phyloP scores from a whole-genome alignment of 306 rosid species.

The Quercus engelmannii region DNA sequence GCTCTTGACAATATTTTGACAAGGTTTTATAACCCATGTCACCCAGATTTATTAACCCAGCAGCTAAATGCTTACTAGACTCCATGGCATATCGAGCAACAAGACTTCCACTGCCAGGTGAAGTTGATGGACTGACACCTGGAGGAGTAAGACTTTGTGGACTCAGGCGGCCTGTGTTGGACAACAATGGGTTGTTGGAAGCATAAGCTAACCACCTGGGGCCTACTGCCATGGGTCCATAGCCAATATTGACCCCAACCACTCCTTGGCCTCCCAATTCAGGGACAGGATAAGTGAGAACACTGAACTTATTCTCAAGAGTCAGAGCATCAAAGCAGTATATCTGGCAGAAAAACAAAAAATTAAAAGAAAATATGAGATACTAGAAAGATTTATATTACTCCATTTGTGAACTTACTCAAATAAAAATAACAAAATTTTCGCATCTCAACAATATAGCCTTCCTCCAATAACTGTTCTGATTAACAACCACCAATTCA shows the following conservation, averaged over 20 bases:
- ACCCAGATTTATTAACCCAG: conserved; percentile 77
- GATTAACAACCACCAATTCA: conserved; percentile 7
- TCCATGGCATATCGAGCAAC: conserved; percentile 98
- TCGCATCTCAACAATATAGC: conserved; percentile 10
- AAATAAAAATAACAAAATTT: background rate
- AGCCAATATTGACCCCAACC: conserved; percentile 81
- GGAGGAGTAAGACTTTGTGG: conserved; percentile 93
- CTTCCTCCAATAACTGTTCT: conserved; percentile 13
- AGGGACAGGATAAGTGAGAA: conserved; percentile 94
- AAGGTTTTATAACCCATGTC: conserved; percentile 94
- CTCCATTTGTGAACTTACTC: conserved; percentile 21
- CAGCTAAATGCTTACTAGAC: conserved; percentile 93
- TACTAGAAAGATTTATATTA: conserved; percentile 13
- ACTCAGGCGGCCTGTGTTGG: conserved; percentile 72
- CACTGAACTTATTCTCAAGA: conserved; percentile 89
- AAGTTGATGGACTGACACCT: conserved; percentile 87
- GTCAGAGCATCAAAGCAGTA: conserved; percentile 96
- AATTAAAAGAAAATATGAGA: conserved; percentile 9
- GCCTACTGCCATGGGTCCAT: conserved; percentile 97
- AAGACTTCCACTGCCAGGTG: conserved; percentile 82
- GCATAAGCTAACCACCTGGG: conserved; percentile 96
- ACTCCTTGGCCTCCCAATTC: conserved; percentile 88
- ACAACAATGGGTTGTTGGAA: conserved; percentile 68
- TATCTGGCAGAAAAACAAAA: conserved; percentile 56
- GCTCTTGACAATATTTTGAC: conserved; percentile 90